Evolutionary conservation across 257 asterid species (phyloP).

Genomic region (Gentiana dahurica): DNA sequence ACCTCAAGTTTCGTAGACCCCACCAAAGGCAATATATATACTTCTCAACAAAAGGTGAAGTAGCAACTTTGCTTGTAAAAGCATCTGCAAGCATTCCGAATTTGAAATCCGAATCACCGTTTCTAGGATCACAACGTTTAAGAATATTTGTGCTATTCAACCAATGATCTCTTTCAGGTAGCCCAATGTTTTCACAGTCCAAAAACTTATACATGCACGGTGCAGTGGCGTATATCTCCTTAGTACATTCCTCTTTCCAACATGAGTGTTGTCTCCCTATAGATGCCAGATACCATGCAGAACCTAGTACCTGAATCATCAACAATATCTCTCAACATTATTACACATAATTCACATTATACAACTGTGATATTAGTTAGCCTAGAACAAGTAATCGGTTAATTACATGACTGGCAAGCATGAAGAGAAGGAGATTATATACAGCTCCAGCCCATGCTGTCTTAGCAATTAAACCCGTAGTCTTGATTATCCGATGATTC

Average conservation of each 20-base stretch:
- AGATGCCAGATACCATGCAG: constrained; percentile 88
- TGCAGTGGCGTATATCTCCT: constrained; percentile 31
- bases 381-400: not conserved
- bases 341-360: not conserved
- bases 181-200: constrained; percentile 31
- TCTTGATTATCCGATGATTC: constrained; percentile 63
- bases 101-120: constrained; percentile 69
- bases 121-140: constrained; percentile 54
- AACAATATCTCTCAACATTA: not conserved
- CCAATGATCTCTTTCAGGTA: constrained; percentile 40
- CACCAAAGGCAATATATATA: constrained; percentile 95
- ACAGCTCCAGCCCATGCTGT: constrained; percentile 99
- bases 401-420: constrained; percentile 81
- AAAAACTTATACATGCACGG: constrained; percentile 45
- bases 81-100: constrained; percentile 97
- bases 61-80: constrained; percentile 68
- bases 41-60: constrained; percentile 56
- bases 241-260: constrained; percentile 52
- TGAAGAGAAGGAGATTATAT: constrained; percentile 79
- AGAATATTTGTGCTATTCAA: constrained; percentile 45
- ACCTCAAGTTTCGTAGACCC: constrained; percentile 97
- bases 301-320: constrained; percentile 56
- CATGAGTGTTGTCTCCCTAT: constrained; percentile 85
- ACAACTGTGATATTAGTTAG: not conserved
- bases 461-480: constrained; percentile 84